Base-by-base conservation (phyloP, 1,284 basidiomycete species). In the Waitea zeae region DNA sequence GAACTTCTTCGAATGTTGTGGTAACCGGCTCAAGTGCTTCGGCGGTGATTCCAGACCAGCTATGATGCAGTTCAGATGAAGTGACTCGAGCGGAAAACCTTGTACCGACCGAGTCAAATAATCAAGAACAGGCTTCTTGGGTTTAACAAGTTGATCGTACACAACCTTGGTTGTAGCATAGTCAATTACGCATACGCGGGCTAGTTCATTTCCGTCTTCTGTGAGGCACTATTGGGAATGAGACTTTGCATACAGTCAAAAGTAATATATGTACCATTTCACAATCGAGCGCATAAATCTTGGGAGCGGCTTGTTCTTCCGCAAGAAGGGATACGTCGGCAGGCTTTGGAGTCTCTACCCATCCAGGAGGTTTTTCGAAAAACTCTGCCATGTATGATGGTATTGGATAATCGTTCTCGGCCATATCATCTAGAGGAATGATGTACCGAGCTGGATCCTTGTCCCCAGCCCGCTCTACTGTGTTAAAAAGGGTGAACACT, bases 11-110 rank as follows among this genome's bases (percentile, higher is more conserved):
- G 12, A 89, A 68, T 0, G 79, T 81, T 0, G 82, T 83, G 0
- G 71, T 88, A 0, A 83, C 73, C 1, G 56, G 54, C 1, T 56
- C 58, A 1, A 95, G 66, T 1, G 67, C 62, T 40, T 74, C 73
- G 12, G 71, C 67, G 0, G 87, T 95, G 44, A 96, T 87, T 1
- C 90, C 90, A 17, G 88, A 93, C 71, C 78, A 93, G 44, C 82
- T 87, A 39, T 0, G 30, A 6, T 12, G 9, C 17, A 11, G 28
- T 19, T n/a, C n/a, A 6, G 12, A 17, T 11, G 4, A 41, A 19
- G 13, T 31, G 30, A 28, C 20, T 33, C 17, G 37, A 11, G 6
- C 20, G 19, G 17, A 17, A 28, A 18, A 4, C 5, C 9, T n/a
- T 7, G 6, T 19, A 19, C 59, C 35, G 50, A 86, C 77, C 76